A percentile compares a stretch with the other conserved stretches of the same genome.
Conservation (phyloP, 768 basidiomycete species). For the Lepiota brunneoincarnata region DNA sequence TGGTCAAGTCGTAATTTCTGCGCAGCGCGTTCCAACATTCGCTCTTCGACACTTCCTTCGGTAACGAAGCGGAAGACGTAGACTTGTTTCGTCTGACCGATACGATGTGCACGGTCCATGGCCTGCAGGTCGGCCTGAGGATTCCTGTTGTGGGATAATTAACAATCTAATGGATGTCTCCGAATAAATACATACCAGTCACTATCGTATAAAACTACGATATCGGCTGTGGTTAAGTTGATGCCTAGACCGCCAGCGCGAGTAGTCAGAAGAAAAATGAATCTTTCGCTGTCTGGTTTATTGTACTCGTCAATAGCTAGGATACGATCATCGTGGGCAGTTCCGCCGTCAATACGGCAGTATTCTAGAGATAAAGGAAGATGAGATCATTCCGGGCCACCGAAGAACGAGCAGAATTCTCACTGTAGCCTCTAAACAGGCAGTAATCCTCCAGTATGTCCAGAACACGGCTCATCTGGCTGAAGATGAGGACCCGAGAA, state of each 20-base stretch:
- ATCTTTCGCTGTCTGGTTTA: conserved; percentile 89
- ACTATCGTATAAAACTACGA: conserved; percentile 94
- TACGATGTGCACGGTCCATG: conserved; percentile 97
- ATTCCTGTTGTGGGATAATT: conserved; percentile 60
- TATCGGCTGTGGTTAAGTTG: conserved; percentile 91
- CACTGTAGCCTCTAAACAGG: conserved; percentile 85
- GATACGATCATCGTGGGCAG: conserved; percentile 96
- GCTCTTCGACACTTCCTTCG: conserved; percentile 92
- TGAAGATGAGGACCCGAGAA: conserved; percentile 96
- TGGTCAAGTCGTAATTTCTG: conserved; percentile 95
- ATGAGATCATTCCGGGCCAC: conserved; percentile 4
- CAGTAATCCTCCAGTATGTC: conserved; percentile 99
- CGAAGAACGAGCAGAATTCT: conserved; percentile 25
- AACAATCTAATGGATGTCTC: neutral
- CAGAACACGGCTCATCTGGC: conserved; percentile 98
- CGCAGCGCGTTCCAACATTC: conserved; percentile 91
- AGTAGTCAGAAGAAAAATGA: conserved; percentile 94
- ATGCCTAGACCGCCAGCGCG: conserved; percentile 97
- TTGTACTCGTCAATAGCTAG: conserved; percentile 97
- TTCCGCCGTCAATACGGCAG: conserved; percentile 94
- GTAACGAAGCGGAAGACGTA: conserved; percentile 98
- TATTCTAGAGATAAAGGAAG: conserved; percentile 56
- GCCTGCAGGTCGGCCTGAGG: conserved; percentile 99
- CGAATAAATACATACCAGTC: conserved; percentile 68
- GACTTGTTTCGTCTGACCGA: conserved; percentile 96